Conservation (phyloP, 2,329 filamentous ascomycete species). For the Epichloe sibirici region DNA sequence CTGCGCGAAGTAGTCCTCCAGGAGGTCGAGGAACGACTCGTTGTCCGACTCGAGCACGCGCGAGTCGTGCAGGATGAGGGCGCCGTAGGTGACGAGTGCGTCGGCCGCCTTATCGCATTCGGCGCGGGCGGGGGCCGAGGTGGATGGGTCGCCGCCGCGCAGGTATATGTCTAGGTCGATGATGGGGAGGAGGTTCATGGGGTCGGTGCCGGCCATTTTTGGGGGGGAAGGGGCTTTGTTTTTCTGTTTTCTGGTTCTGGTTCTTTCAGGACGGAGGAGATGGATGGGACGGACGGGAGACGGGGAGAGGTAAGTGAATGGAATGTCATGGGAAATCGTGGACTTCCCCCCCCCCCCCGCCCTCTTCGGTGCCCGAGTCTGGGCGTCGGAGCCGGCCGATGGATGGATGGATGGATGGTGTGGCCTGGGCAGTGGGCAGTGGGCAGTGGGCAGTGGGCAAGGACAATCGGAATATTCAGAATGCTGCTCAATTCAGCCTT, state of each 20-base stretch:
- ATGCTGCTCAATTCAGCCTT: too few species aligned
- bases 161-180: conserved; percentile 48
- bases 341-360: too few species aligned
- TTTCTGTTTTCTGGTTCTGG: not conserved
- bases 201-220: conserved; percentile 8
- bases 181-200: conserved; percentile 48
- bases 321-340: too few species aligned
- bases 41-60: conserved; percentile 45
- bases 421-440: too few species aligned
- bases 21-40: conserved; percentile 43
- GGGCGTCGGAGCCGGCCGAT: conserved; percentile 8
- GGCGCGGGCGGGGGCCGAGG: conserved; percentile 30
- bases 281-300: not conserved
- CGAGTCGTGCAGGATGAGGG: conserved; percentile 47
- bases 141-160: conserved; percentile 25
- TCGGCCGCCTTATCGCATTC: conserved; percentile 43
- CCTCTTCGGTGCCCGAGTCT: not conserved
- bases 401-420: not conserved
- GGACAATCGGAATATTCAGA: too few species aligned
- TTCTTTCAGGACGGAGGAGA: too few species aligned
- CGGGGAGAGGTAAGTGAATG: not conserved
- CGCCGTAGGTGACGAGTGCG: conserved; percentile 47
- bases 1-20: conserved; percentile 55
- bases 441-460: too few species aligned
- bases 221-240: not conserved